Evolutionary conservation across 768 basidiomycete genomes (phyloP).

Genomic region (Cyclocybe cylindracea): DNA sequence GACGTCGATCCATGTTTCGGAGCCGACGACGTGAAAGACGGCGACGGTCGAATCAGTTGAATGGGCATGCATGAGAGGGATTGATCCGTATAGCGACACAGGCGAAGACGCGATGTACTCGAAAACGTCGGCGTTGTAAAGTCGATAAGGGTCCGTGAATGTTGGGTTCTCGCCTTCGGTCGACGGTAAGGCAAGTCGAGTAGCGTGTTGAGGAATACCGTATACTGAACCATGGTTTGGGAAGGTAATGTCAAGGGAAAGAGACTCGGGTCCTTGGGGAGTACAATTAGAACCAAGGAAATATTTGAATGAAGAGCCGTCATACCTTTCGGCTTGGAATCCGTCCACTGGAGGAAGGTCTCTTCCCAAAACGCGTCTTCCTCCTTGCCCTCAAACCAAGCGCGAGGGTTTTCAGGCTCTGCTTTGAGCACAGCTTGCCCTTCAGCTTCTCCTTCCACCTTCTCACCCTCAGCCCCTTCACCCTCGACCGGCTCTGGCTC

Average conservation of each 20-base stretch:
- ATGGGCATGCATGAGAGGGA: constrained; percentile 94
- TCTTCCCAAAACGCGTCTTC: constrained; percentile 93
- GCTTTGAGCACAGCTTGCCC: constrained; percentile 55
- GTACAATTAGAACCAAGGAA: not conserved
- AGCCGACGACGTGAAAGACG: constrained; percentile 83
- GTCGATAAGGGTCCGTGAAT: constrained; percentile 90
- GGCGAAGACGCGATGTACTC: constrained; percentile 86
- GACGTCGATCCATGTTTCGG: constrained; percentile 96
- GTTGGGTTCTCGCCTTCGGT: constrained; percentile 78
- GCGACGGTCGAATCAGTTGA: constrained; percentile 85
- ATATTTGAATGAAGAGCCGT: not conserved
- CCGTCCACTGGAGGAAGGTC: constrained; percentile 82
- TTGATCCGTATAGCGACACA: constrained; percentile 86
- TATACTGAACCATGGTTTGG: constrained; percentile 90
- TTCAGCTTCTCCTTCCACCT: constrained; percentile 28
- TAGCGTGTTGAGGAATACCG: constrained; percentile 96
- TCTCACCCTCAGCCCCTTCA: constrained; percentile 33
- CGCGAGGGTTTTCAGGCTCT: constrained; percentile 39
- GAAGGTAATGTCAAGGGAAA: constrained; percentile 91
- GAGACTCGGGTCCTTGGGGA: constrained; percentile 85
- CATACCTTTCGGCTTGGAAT: constrained; percentile 93
- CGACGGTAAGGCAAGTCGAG: constrained; percentile 83
- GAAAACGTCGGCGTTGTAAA: constrained; percentile 95
- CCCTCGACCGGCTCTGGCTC: constrained; percentile 46
- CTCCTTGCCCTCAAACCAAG: constrained; percentile 88